A percentile compares a stretch with the other conserved stretches of the same genome.
phyloP scores from a whole-genome alignment of 192 early-diverging fungal genomes.

The Linderina pennispora region DNA sequence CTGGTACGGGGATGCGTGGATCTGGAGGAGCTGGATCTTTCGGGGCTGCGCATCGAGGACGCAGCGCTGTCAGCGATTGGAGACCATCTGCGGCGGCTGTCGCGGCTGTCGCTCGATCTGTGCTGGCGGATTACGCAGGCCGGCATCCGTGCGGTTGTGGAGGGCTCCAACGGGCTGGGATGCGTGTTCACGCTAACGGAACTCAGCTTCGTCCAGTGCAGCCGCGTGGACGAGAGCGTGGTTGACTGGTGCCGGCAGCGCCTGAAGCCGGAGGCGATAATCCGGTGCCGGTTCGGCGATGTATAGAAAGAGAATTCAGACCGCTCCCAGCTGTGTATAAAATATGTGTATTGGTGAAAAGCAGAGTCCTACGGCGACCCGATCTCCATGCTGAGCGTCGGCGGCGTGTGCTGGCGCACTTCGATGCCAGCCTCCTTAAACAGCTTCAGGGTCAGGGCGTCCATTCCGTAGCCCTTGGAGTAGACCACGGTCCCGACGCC shows the following conservation, averaged over 20 bases:
- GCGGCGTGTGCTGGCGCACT: constrained; percentile 70
- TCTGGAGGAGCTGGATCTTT: constrained; percentile 14
- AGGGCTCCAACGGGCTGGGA: constrained; percentile 14
- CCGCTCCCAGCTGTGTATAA: no score
- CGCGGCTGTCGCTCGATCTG: constrained; percentile 17
- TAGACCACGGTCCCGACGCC: constrained; percentile 94
- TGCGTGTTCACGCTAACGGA: constrained; percentile 22
- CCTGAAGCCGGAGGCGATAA: constrained; percentile 12
- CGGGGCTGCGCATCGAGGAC: constrained; percentile 16
- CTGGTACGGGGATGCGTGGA: constrained; percentile 11
- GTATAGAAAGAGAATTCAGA: no score
- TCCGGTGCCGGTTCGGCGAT: not conserved
- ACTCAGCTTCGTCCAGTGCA: constrained; percentile 16
- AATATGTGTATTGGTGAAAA: not conserved
- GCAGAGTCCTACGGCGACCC: constrained; percentile 14
- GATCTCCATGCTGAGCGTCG: constrained; percentile 50
- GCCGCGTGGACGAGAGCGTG: not conserved
- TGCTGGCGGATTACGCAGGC: constrained; percentile 18
- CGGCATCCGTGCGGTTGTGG: constrained; percentile 18
- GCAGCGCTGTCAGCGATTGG: constrained; percentile 14
- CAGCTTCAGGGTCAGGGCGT: constrained; percentile 73
- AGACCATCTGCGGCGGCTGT: constrained; percentile 8
- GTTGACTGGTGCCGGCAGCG: constrained; percentile 30
- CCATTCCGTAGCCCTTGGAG: constrained; percentile 89
- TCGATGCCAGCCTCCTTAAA: constrained; percentile 78